Conservation (phyloP, 1,284 basidiomycete genomes). For the Papiliotrema fonsecae region DNA sequence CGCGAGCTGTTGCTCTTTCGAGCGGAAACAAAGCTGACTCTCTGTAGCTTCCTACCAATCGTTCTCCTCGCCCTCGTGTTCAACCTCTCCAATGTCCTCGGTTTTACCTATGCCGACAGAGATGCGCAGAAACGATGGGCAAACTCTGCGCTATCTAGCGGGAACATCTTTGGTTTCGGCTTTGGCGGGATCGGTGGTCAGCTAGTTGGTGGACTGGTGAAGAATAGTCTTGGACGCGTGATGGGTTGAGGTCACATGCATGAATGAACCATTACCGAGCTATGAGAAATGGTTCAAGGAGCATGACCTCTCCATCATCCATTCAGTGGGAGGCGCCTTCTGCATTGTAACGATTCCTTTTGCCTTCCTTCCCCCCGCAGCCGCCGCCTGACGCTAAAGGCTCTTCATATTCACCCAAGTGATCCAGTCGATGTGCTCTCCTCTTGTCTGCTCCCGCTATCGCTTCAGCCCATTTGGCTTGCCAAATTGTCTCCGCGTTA, state of each 20-base stretch:
- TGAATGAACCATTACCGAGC: too few relatives aligned
- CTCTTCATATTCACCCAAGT: too few relatives aligned
- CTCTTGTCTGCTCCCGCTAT: neutral
- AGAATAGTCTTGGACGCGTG: slow-evolving; percentile 72
- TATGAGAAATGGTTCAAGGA: too few relatives aligned
- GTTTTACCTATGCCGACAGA: slow-evolving; percentile 84
- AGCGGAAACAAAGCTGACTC: neutral
- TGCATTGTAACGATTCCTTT: too few relatives aligned
- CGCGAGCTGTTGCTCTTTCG: too few relatives aligned
- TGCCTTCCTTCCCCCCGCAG: too few relatives aligned
- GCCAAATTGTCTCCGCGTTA: slow-evolving; percentile 6
- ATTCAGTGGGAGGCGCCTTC: too few relatives aligned
- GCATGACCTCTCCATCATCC: too few relatives aligned
- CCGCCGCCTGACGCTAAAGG: too few relatives aligned
- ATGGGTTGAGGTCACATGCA: slow-evolving; percentile 13
- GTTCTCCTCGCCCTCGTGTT: slow-evolving; percentile 82
- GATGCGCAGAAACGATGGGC: slow-evolving; percentile 84
- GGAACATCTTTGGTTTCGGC: slow-evolving; percentile 54
- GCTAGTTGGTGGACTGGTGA: slow-evolving; percentile 69
- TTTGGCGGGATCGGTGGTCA: slow-evolving; percentile 73
- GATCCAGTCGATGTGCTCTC: neutral
- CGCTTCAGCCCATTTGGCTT: slow-evolving; percentile 6
- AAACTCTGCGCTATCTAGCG: slow-evolving; percentile 58
- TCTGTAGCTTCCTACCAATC: slow-evolving; percentile 72
- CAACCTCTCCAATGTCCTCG: slow-evolving; percentile 84